Base-by-base conservation (phyloP, 495 filamentous ascomycete genomes). In the Xylaria bambusicola region DNA sequence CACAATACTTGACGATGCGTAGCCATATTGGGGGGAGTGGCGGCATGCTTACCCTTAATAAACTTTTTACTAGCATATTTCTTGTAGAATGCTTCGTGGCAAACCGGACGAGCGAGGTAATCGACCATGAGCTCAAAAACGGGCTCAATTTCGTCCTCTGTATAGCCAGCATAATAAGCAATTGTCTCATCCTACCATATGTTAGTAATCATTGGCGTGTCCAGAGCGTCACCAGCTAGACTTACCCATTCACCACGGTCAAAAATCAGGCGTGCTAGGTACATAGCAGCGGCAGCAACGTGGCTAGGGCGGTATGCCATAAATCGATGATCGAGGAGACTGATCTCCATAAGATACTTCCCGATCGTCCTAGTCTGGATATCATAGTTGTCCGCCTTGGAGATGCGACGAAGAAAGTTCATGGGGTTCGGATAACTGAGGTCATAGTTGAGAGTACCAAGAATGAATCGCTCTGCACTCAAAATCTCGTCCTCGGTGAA, bases 31-130 rank as follows among this genome's bases (percentile, higher is more conserved):
- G n/a, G n/a, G n/a, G n/a, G n/a, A n/a, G n/a, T n/a, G n/a, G n/a
- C n/a, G 38, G 12, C 6, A 31, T 44, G 61, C 75, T 69, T 84
- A 92, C 94, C 93, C 79, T 97, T 97, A 67, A 97, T 74, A 75
- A 97, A 98, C 75, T 93, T 96, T 80, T 97, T 98, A 83, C 91
- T 94, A 15, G 95, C 94, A 69, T 98, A 98, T 73, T 98, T 98
- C 82, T 93, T 94, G 82, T 96, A 98, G 83, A 98, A 98, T 17
- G 95, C 94, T 73, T 97, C 92, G 65, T 98, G 94, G 38, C 82
- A 82, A 44, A 97, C 91, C 29, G 95, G 94, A 8, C 87, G 84
- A 56, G 86, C 87, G 33, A 98, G 85, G 68, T 98, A 98, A 69
- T 98, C 92, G 56, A 98, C 83, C 93, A 98, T 97, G 48, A 97